A percentile compares a stretch with the other conserved stretches of the same genome.
These are phyloP conservation scores for Morella rubra DNA, from an alignment of 306 rosid genomes.

Conservation along the genomic window DNA sequence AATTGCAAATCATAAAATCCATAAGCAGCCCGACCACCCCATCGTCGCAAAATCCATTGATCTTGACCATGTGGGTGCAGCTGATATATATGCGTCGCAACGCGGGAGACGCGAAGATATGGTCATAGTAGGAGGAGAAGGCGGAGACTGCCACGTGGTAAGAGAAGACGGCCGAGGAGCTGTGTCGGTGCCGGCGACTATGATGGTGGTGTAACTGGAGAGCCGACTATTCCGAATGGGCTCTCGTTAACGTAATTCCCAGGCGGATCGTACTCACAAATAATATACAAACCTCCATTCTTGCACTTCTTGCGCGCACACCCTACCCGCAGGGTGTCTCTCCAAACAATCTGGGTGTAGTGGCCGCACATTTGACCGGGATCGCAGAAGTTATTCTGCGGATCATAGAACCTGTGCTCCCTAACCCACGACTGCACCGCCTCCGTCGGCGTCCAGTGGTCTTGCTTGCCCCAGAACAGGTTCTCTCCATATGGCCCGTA, in stretches of 20 bases:
- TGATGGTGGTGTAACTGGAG: background rate
- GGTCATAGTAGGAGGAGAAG: too few species aligned
- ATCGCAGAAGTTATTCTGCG: slow-evolving; percentile 9
- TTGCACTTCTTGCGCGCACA: slow-evolving; percentile 26
- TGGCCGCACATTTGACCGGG: slow-evolving; percentile 40
- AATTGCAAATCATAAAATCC: background rate
- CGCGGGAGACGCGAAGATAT: too few species aligned
- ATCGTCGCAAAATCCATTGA: background rate
- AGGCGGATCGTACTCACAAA: slow-evolving; percentile 47
- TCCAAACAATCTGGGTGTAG: slow-evolving; percentile 53
- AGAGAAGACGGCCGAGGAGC: background rate
- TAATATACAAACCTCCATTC: slow-evolving; percentile 27
- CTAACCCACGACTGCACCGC: slow-evolving; percentile 37
- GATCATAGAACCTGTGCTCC: slow-evolving; percentile 22
- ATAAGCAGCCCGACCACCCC: background rate
- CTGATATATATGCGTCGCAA: too few species aligned
- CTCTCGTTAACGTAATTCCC: slow-evolving; percentile 35
- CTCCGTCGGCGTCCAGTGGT: slow-evolving; percentile 28
- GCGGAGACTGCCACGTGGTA: background rate
- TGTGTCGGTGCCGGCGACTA: background rate
- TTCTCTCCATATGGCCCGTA: slow-evolving; percentile 43
- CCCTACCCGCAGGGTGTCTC: slow-evolving; percentile 25
- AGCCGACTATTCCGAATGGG: slow-evolving; percentile 21
- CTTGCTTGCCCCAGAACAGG: slow-evolving; percentile 38
- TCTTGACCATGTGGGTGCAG: background rate